Evolutionary conservation across 2,329 filamentous ascomycete species (phyloP).

Genomic region (Colletotrichum tanaceti): DNA sequence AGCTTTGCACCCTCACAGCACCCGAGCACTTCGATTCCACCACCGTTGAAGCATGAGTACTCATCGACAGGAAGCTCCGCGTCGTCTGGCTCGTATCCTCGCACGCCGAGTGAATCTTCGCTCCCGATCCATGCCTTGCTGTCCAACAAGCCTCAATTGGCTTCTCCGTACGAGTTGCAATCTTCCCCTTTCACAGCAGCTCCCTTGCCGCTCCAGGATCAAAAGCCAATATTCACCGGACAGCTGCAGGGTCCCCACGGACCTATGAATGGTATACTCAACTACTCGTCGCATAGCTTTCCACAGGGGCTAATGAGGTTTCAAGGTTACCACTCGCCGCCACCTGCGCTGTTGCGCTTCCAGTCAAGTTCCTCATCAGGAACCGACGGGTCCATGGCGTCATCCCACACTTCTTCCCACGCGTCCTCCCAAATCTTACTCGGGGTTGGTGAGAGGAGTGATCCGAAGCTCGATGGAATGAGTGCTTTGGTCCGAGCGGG

Average conservation of each 20-base stretch:
- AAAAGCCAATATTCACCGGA: conserved; percentile 17
- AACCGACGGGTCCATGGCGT: conserved; percentile 32
- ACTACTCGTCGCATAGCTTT: conserved; percentile 12
- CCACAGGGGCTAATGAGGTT: conserved; percentile 29
- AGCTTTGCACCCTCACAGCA: conserved; percentile 20
- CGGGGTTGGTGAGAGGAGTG: conserved; percentile 37
- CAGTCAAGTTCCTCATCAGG: conserved; percentile 37
- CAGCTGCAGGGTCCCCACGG: conserved; percentile 6
- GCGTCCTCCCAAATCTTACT: conserved; percentile 34
- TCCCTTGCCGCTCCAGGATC: conserved; percentile 40
- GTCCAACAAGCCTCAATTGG: conserved; percentile 51
- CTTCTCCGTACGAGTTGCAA: conserved; percentile 41
- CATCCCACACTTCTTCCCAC: conserved; percentile 36
- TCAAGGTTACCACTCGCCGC: conserved; percentile 38
- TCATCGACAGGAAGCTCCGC: conserved; percentile 59
- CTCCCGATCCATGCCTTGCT: conserved; percentile 67
- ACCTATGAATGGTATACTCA: conserved; percentile 29
- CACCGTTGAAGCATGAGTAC: conserved; percentile 59
- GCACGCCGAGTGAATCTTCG: conserved; percentile 62
- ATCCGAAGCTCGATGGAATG: conserved; percentile 63
- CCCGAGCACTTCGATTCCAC: conserved; percentile 43
- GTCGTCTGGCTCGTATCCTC: conserved; percentile 53
- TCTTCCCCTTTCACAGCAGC: conserved; percentile 27
- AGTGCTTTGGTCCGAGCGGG: conserved; percentile 68
- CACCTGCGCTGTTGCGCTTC: conserved; percentile 30